Evolutionary conservation across 208 protist species (phyloP).

Genomic region (Wallacemonas sp.): DNA sequence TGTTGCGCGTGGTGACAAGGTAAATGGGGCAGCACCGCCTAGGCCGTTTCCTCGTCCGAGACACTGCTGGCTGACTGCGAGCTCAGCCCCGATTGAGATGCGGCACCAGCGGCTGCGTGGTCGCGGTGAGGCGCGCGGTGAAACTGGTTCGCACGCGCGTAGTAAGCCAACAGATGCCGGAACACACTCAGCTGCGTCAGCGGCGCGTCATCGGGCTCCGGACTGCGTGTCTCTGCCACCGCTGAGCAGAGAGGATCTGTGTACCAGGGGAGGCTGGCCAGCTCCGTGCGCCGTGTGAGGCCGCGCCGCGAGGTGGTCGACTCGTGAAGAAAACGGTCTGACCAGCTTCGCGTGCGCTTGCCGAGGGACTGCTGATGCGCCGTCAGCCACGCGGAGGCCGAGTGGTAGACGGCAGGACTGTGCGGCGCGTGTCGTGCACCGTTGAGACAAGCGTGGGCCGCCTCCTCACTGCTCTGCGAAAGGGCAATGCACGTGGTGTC

Average conservation of each 20-base stretch:
- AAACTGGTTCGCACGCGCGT: background rate
- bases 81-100: background rate
- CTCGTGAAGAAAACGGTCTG: constrained; percentile 1
- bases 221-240: no score
- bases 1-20: no score
- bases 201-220: background rate
- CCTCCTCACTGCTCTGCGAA: background rate
- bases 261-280: no score
- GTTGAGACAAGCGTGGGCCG: no score
- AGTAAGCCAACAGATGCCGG: background rate
- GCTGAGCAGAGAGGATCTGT: no score
- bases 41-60: background rate
- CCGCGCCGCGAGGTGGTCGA: no score
- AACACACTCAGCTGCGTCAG: background rate
- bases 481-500: background rate
- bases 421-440: background rate
- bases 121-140: background rate
- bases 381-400: background rate
- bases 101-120: background rate
- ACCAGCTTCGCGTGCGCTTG: constrained; percentile 3
- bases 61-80: background rate
- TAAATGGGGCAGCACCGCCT: no score
- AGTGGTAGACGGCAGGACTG: background rate
- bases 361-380: background rate
- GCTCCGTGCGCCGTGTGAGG: no score